phyloP scores from a whole-genome alignment of 2,329 filamentous ascomycete species.

The Ascomycota sp. region DNA sequence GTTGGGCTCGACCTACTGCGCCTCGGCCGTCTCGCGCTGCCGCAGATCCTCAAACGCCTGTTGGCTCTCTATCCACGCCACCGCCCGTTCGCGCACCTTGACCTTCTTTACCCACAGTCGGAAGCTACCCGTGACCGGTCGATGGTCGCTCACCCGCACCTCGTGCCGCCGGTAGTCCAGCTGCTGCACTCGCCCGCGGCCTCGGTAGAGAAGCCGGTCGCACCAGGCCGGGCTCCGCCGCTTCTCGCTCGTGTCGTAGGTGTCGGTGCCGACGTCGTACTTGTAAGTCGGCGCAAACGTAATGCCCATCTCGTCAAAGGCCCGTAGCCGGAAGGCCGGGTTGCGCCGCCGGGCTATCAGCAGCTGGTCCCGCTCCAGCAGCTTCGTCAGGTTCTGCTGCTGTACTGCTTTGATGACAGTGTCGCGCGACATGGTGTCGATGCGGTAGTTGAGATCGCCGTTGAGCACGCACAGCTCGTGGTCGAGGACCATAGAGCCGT shows the following conservation, averaged over 20 bases:
- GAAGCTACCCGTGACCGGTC: conserved; percentile 76
- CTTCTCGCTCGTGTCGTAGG: conserved; percentile 89
- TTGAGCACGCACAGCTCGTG: conserved; percentile 96
- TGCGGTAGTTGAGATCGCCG: conserved; percentile 93
- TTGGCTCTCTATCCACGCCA: conserved; percentile 53
- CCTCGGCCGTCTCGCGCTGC: conserved; percentile 44
- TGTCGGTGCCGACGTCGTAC: conserved; percentile 89
- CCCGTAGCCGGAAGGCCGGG: conserved; percentile 68
- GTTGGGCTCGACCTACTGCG: conserved; percentile 43
- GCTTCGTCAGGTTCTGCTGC: conserved; percentile 59
- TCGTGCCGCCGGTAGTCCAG: conserved; percentile 78
- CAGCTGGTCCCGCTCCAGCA: conserved; percentile 85
- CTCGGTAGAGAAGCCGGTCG: conserved; percentile 76
- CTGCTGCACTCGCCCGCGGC: conserved; percentile 64
- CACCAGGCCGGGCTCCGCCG: conserved; percentile 91
- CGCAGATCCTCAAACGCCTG: conserved; percentile 55
- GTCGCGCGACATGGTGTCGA: conserved; percentile 89
- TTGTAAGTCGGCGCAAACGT: conserved; percentile 94
- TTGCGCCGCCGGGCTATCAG: conserved; percentile 78
- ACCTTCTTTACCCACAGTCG: conserved; percentile 71
- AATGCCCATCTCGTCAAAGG: conserved; percentile 81
- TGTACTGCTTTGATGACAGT: conserved; percentile 75
- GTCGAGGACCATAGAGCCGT: conserved; percentile 85
- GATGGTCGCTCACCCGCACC: conserved; percentile 75
- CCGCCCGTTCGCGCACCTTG: conserved; percentile 40